Conservation (phyloP, 1,284 basidiomycete species). For the Mycena sp. region DNA sequence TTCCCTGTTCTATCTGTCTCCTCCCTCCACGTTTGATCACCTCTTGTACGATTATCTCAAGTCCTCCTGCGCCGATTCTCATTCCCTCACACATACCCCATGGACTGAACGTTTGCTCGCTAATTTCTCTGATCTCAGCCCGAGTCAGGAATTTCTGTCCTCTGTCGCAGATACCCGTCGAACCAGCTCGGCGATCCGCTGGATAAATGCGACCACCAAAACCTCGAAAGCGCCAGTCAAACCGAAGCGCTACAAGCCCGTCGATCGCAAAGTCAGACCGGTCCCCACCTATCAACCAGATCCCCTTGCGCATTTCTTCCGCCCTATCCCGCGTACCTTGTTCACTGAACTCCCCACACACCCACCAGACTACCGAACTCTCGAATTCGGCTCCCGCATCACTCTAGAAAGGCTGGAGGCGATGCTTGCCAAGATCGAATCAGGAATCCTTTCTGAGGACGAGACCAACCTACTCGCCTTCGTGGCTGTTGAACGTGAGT, state of each 20-base stretch:
- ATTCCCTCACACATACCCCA: conserved; percentile 12
- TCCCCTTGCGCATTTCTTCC: conserved; percentile 35
- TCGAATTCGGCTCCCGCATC: not conserved
- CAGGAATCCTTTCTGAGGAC: too few species aligned
- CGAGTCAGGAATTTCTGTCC: too few species aligned
- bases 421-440: not conserved
- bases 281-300: conserved; percentile 44
- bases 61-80: not conserved
- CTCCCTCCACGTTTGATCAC: conserved; percentile 29
- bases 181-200: too few species aligned
- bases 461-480: too few species aligned
- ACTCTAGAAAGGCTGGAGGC: not conserved
- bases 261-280: conserved; percentile 41
- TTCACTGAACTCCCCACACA: conserved; percentile 31
- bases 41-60: conserved; percentile 14
- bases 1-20: conserved; percentile 25
- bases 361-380: too few species aligned
- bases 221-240: not conserved
- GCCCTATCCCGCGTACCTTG: conserved; percentile 23
- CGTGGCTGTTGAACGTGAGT: too few species aligned
- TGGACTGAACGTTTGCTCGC: conserved; percentile 29
- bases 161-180: too few species aligned
- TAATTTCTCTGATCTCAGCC: not conserved
- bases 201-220: too few species aligned
- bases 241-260: conserved; percentile 39